Evolutionary conservation across 257 asterid species (phyloP).

Genomic region (Solanum sitiens): DNA sequence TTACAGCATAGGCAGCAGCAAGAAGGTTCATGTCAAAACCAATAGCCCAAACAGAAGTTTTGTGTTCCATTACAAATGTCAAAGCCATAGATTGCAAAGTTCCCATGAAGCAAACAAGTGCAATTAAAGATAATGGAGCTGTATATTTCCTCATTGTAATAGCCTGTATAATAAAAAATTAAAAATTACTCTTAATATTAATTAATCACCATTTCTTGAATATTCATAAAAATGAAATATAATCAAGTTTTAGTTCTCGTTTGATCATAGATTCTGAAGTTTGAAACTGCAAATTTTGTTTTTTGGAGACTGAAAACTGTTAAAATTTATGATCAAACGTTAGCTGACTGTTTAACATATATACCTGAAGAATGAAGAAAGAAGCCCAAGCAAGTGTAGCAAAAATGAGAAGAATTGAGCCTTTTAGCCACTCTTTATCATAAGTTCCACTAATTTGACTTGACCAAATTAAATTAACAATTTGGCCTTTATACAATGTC

Average conservation of each 20-base stretch:
- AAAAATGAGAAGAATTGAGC: slow-evolving; percentile 70
- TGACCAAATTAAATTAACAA: slow-evolving; percentile 58
- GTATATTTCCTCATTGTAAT: slow-evolving; percentile 55
- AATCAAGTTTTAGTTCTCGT: too few relatives aligned
- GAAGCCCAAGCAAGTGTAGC: slow-evolving; percentile 96
- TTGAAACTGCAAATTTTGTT: too few relatives aligned
- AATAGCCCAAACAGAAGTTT: slow-evolving; percentile 59
- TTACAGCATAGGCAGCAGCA: slow-evolving; percentile 98
- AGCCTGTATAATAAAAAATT: slow-evolving; percentile 20
- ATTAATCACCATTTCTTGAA: neutral
- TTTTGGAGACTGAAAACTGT: fast-evolving
- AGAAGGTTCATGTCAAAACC: slow-evolving; percentile 86
- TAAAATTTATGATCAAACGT: neutral
- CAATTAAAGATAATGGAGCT: slow-evolving; percentile 66
- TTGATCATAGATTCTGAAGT: neutral
- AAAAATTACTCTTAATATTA: too few relatives aligned
- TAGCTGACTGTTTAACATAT: neutral
- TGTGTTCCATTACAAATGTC: slow-evolving; percentile 75
- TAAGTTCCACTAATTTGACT: neutral
- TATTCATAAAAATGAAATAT: too few relatives aligned
- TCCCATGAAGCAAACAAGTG: slow-evolving; percentile 84
- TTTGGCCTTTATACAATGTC: slow-evolving; percentile 86
- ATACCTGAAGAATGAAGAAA: slow-evolving; percentile 82
- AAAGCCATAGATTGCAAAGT: slow-evolving; percentile 84
- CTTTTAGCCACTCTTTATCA: slow-evolving; percentile 81